A percentile compares a stretch with the other conserved stretches of the same genome.
These are phyloP conservation scores for Canariomyces notabilis DNA, from an alignment of 2,329 filamentous ascomycete genomes.

Conservation along the genomic window DNA sequence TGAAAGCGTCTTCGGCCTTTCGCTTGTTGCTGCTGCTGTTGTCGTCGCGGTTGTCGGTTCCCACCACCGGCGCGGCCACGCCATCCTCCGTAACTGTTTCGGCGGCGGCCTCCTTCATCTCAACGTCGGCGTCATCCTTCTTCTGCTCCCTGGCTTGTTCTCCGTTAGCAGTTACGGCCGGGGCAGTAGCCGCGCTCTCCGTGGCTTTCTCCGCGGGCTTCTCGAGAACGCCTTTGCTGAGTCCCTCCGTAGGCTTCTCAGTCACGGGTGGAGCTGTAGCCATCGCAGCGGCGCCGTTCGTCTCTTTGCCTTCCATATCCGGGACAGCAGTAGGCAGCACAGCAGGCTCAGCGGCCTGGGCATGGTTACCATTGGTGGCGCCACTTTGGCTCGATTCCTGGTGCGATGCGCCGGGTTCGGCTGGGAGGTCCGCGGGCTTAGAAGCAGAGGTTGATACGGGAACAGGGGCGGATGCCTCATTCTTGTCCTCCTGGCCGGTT, in stretches of 20 bases:
- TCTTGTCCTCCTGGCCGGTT: neutral
- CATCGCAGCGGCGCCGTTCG: neutral
- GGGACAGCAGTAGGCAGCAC: neutral
- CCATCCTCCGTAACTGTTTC: neutral
- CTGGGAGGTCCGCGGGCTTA: neutral
- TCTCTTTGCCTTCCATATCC: neutral
- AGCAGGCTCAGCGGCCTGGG: constrained; percentile 5
- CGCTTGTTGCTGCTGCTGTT: constrained; percentile 8
- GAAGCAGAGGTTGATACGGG: neutral
- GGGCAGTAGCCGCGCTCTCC: neutral
- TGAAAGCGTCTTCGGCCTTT: constrained; percentile 9
- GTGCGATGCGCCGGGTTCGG: constrained; percentile 1
- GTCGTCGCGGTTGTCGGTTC: neutral
- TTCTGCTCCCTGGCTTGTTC: neutral
- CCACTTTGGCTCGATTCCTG: neutral
- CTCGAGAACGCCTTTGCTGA: too few relatives aligned
- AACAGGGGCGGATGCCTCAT: neutral
- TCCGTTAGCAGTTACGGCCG: constrained; percentile 5
- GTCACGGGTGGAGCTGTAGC: too few relatives aligned
- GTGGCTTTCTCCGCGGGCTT: neutral
- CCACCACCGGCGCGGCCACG: neutral
- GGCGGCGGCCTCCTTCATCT: constrained; percentile 18
- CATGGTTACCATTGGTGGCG: neutral
- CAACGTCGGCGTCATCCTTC: constrained; percentile 7
- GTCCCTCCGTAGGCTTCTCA: neutral